phyloP scores from a whole-genome alignment of 257 asterid species.

The Verbena officinalis region DNA sequence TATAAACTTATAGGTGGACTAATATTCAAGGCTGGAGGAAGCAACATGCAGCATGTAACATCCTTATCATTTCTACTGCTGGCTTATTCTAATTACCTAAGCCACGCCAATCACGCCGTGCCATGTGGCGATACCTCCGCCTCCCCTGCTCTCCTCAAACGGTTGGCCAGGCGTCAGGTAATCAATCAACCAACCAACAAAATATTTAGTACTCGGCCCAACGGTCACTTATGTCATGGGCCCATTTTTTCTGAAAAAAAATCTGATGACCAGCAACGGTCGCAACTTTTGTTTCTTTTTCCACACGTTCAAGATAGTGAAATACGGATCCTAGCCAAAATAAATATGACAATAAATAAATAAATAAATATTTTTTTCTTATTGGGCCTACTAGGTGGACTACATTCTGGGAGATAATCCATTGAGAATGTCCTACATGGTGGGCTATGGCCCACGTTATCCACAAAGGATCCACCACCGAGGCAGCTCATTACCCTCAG shows the following conservation, averaged over 20 bases:
- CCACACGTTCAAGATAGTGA: not conserved
- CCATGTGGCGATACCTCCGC: conserved; percentile 72
- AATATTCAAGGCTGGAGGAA: conserved; percentile 79
- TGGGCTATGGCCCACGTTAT: conserved; percentile 71
- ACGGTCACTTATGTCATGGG: no score
- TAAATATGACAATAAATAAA: no score
- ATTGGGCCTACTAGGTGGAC: conserved; percentile 59
- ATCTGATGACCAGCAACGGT: not conserved
- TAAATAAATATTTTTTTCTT: no score
- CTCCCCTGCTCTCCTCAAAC: conserved; percentile 74
- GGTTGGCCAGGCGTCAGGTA: conserved; percentile 87
- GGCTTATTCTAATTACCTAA: conserved; percentile 82
- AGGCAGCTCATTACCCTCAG: conserved; percentile 71
- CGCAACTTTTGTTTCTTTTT: not conserved
- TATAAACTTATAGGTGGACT: conserved; percentile 71
- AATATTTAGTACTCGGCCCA: not conserved
- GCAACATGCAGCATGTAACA: conserved; percentile 96
- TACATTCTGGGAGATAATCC: conserved; percentile 90
- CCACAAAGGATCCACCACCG: conserved; percentile 83
- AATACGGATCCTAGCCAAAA: not conserved
- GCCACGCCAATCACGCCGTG: conserved; percentile 79
- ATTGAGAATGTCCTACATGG: conserved; percentile 82
- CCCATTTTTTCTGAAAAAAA: not conserved
- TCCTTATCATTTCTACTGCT: conserved; percentile 77
- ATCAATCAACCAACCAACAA: not conserved